Evolutionary conservation across 257 asterid species (phyloP).

Genomic region (Lavandula angustifolia): DNA sequence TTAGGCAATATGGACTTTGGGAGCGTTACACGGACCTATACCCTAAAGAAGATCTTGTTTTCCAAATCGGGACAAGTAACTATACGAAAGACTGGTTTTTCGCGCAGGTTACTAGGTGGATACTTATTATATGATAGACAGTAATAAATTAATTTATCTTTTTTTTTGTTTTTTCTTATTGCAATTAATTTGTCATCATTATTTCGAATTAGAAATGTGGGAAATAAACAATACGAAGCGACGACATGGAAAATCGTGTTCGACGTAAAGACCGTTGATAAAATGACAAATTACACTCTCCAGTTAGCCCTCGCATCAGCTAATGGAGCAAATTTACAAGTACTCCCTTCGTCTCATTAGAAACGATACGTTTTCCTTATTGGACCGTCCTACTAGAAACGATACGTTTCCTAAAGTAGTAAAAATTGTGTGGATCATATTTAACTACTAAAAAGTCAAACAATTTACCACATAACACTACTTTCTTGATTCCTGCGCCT

Average conservation of each 20-base stretch:
- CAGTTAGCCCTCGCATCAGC: constrained; percentile 77
- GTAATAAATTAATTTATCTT: no score
- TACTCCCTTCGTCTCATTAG: constrained; percentile 20
- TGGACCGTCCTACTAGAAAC: no score
- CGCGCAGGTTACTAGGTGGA: constrained; percentile 62
- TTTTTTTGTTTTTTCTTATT: no score
- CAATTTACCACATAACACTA: no score
- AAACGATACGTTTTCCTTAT: no score
- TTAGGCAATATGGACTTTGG: constrained; percentile 74
- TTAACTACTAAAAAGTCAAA: no score
- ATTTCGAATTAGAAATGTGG: constrained; percentile 42
- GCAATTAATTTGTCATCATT: not conserved
- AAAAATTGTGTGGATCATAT: no score
- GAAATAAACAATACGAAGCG: constrained; percentile 30
- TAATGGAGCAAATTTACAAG: constrained; percentile 51
- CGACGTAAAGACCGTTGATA: constrained; percentile 30
- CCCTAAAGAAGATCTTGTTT: constrained; percentile 48
- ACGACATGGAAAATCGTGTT: constrained; percentile 69
- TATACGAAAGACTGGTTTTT: constrained; percentile 60
- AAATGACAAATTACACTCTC: constrained; percentile 54
- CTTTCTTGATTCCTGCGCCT: no score
- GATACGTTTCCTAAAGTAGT: no score
- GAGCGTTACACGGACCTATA: constrained; percentile 41
- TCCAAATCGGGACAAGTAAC: constrained; percentile 45
- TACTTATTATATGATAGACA: no score